Evolutionary conservation across 1,139 yeast species (phyloP), one percentile per base, ranked within the genome.

Genomic region (Sugiyamaella japonica): DNA sequence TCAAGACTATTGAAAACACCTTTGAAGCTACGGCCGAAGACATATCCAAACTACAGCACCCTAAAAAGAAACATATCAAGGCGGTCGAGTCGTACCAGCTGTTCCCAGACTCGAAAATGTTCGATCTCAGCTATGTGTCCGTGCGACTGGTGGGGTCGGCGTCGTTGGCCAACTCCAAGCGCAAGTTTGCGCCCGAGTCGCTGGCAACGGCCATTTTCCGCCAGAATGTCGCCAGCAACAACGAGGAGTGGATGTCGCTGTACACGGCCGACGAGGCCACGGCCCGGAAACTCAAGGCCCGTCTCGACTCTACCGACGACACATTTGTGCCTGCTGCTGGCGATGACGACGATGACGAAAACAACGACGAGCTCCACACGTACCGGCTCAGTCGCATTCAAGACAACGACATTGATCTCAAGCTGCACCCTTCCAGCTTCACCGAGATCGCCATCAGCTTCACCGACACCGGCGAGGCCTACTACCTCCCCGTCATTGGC

Each of bases 91-190:
- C 91, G 1, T 88, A 90, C 89, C 85, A 87, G 37, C 74, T 93
- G 36, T 74, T 91, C 59, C 99, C 99, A 2, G 98, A 93, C 70
- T 84, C 95, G 15, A 84, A 95, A 17, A 82, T 87, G 79, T 78
- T 89, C 80, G 98, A 93, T 70, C 82, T 88, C 62, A 81, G 79
- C 56, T 89, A 81, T 67, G 75, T 85, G 64, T 78, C 86, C 28
- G 79, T 93, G 53, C 88, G 86, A 66, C 83, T 91, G 70, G 76
- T 82, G 10, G 96, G 96, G 8, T 84, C 93, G 23, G 96, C 97
- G 0, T 84, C 76, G 4, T 88, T 46, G 67, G 81, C 66, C 65
- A 61, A 74, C 69, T 63, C 70, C 65, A 70, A 81, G 16, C 29
- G 48, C 15, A 49, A 49, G 23, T 49, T 49, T 31, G 32, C 52